Conservation (phyloP, 1,284 basidiomycete species). For the Boletus semigastroideus region DNA sequence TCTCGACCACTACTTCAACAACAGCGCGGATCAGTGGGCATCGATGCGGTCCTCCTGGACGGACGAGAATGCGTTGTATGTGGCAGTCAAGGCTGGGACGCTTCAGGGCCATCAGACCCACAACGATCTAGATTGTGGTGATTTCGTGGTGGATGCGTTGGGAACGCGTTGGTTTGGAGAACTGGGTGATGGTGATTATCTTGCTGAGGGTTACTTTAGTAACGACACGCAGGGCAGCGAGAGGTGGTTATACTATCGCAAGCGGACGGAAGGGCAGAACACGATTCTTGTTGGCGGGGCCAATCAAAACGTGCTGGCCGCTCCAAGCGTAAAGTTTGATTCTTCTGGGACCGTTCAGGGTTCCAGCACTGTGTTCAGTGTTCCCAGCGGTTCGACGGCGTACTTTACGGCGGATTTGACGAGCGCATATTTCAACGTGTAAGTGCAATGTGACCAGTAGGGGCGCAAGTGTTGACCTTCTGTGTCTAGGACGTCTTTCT, state of each 20-base stretch:
- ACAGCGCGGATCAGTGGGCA: conserved; percentile 76
- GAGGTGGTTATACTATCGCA: conserved; percentile 94
- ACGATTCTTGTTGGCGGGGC: conserved; percentile 76
- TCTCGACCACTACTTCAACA: conserved; percentile 83
- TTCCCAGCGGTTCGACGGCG: conserved; percentile 73
- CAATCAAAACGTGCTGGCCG: conserved; percentile 82
- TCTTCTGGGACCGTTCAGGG: conserved; percentile 73
- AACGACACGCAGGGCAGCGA: conserved; percentile 63
- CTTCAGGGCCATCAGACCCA: conserved; percentile 85
- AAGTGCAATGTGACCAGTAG: conserved; percentile 34
- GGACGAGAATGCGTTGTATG: conserved; percentile 78
- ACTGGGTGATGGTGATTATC: conserved; percentile 87
- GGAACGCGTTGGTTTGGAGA: conserved; percentile 97
- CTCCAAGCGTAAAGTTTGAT: conserved; percentile 58
- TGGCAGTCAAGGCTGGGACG: conserved; percentile 86
- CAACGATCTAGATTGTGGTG: conserved; percentile 90
- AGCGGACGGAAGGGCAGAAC: conserved; percentile 97
- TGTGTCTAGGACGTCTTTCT: conserved; percentile 53
- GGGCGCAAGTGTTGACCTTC: conserved; percentile 14
- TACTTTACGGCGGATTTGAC: conserved; percentile 83
- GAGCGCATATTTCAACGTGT: conserved; percentile 78
- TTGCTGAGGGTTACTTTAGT: conserved; percentile 69
- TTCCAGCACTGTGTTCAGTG: conserved; percentile 68
- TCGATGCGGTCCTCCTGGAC: conserved; percentile 95
- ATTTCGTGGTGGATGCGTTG: conserved; percentile 94